Evolutionary conservation across 495 filamentous ascomycete genomes (phyloP).

Genomic region (Tuber magnatum): DNA sequence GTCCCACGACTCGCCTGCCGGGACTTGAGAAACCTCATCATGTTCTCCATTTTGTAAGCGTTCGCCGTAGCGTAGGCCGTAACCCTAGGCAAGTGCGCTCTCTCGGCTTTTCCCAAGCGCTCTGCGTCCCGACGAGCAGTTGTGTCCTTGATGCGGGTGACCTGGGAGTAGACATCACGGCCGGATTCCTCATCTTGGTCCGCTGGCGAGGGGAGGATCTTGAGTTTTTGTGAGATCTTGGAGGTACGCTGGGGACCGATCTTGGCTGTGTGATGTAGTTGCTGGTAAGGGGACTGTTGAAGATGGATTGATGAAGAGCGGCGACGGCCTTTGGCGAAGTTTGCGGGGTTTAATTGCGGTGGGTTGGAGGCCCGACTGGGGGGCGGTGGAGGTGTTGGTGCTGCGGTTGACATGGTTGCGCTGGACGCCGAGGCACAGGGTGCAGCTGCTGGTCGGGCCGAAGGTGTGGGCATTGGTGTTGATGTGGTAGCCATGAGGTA

Average conservation of each 20-base stretch:
- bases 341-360: slow-evolving; percentile 1
- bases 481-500: slow-evolving; percentile 20
- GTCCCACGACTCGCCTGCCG: slow-evolving; percentile 64
- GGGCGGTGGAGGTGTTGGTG: slow-evolving; percentile 6
- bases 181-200: slow-evolving; percentile 82
- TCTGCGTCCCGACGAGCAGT: slow-evolving; percentile 90
- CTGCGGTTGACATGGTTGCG: slow-evolving; percentile 1
- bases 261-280: slow-evolving; percentile 49
- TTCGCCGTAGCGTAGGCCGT: slow-evolving; percentile 95
- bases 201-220: slow-evolving; percentile 84
- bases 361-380: slow-evolving; percentile 1
- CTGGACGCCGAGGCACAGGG: not conserved
- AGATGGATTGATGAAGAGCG: slow-evolving; percentile 27
- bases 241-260: slow-evolving; percentile 92
- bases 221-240: slow-evolving; percentile 91
- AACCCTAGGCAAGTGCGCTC: slow-evolving; percentile 76
- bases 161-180: slow-evolving; percentile 90
- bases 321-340: slow-evolving; percentile 20
- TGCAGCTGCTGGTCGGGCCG: not conserved
- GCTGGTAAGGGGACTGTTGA: slow-evolving; percentile 7
- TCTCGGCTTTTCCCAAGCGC: slow-evolving; percentile 83
- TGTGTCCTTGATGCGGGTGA: slow-evolving; percentile 89
- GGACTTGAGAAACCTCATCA: slow-evolving; percentile 84
- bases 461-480: slow-evolving; percentile 14
- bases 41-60: slow-evolving; percentile 75